Evolutionary conservation across 768 basidiomycete genomes (phyloP).

Genomic region (Suillus subalutaceus): DNA sequence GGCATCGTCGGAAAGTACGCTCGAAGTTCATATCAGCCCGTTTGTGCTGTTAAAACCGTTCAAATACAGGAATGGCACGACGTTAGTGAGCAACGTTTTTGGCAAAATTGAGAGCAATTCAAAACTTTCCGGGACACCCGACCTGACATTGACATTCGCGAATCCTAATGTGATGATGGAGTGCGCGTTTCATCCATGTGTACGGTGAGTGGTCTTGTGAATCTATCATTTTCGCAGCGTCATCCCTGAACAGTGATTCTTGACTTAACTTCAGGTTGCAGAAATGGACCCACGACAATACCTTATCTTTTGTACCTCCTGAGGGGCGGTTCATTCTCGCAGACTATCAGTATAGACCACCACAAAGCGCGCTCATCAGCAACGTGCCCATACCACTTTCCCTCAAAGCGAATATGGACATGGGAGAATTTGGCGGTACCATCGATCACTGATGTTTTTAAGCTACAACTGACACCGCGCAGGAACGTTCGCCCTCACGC

Average conservation of each 20-base stretch:
- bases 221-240: constrained; percentile 2
- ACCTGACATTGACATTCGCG: constrained; percentile 74
- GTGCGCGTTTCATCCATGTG: constrained; percentile 90
- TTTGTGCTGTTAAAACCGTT: not conserved
- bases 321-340: constrained; percentile 86
- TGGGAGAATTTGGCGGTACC: constrained; percentile 36
- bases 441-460: not conserved
- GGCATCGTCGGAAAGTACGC: constrained; percentile 40
- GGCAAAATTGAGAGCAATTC: constrained; percentile 81
- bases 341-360: constrained; percentile 74
- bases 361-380: constrained; percentile 38
- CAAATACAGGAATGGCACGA: constrained; percentile 59
- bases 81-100: constrained; percentile 67
- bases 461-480: not conserved
- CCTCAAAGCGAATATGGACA: constrained; percentile 45
- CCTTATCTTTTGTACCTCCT: constrained; percentile 90
- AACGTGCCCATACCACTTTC: constrained; percentile 54
- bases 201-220: constrained; percentile 58
- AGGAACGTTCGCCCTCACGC: constrained; percentile 64
- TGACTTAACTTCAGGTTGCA: constrained; percentile 53
- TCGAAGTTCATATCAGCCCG: constrained; percentile 5
- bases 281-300: constrained; percentile 76
- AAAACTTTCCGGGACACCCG: constrained; percentile 86
- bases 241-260: constrained; percentile 14
- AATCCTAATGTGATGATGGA: constrained; percentile 76